Base-by-base conservation (phyloP, 768 basidiomycete species). In the Roridomyces roridus region DNA sequence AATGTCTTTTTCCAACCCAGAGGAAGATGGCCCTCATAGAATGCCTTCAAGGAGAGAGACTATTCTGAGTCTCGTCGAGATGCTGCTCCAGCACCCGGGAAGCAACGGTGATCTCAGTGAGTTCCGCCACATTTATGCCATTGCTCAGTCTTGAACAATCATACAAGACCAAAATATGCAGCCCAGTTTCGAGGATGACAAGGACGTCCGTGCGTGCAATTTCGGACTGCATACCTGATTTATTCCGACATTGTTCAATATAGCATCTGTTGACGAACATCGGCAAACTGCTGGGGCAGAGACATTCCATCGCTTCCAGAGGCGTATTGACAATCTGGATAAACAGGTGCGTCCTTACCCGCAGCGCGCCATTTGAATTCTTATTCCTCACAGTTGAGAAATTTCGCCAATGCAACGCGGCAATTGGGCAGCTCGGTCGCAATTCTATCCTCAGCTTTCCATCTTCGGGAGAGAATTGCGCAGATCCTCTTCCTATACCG, bases 391-490 rank as follows among this genome's bases (percentile, higher is more conserved):
- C 65, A 91, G 86, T 79, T 92, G 15, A 82, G 88, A 42, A 89
- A 87, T 68, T 91, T 91, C 67, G 84, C 87, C 34, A 89, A 90
- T 63, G 88, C 89, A 12, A 83, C 88, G 20, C 84, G 89, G 34
- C 89, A 89, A 66, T 77, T 92, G 0, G 90, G 90, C 23, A 88
- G 86, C 52, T 91, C 88, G 6, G 87, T 90, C 20, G 88, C 87
- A 7, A 88, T 92, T 51, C 77, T 91, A 6, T 88, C 89, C 14
- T 89, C 88, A 12, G 83, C 87, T 0, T 89, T 84, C 68, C 83
- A 86, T 64, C 81, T 92, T 28, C 85, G 90, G 3, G 83, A 86
- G 58, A 82, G 88, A 7, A 77, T 91, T 18, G 82, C 85, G 4
- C 86, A 87, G 60, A 77, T 92, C 8, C 77, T 88, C 8, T 86